Conservation (phyloP, 208 protist genomes). For the Acanthamoeba lenticulata region DNA sequence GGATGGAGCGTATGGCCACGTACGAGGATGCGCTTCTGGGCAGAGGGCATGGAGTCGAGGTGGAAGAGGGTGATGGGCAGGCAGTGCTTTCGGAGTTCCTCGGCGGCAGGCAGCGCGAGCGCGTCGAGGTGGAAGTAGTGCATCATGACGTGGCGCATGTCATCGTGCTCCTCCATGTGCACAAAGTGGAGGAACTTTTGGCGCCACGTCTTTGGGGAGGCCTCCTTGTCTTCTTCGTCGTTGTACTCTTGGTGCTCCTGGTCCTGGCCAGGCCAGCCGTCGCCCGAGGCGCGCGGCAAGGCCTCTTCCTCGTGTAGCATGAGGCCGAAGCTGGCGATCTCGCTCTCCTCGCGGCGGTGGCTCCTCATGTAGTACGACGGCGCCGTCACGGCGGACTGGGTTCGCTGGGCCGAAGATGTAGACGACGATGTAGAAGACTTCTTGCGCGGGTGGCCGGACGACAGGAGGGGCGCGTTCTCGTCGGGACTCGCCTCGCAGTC, state of each 20-base stretch:
- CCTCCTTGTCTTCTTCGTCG: background rate
- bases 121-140: constrained; percentile 17
- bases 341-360: background rate
- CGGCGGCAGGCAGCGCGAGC: background rate
- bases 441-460: no score
- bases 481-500: background rate
- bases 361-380: background rate
- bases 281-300: background rate
- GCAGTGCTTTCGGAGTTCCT: background rate
- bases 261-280: background rate
- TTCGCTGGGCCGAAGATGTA: background rate
- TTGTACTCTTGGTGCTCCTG: background rate
- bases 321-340: background rate
- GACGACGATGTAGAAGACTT: no score
- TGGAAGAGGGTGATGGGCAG: constrained; percentile 5
- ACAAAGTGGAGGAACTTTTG: background rate
- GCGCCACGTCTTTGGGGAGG: background rate
- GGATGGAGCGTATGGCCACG: background rate
- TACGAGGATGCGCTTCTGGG: constrained; percentile 26
- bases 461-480: no score
- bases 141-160: constrained; percentile 23
- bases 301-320: background rate
- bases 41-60: constrained; percentile 20
- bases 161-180: constrained; percentile 3
- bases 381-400: background rate